Conservation (phyloP, 768 basidiomycete genomes). For the Crucibulum laeve region DNA sequence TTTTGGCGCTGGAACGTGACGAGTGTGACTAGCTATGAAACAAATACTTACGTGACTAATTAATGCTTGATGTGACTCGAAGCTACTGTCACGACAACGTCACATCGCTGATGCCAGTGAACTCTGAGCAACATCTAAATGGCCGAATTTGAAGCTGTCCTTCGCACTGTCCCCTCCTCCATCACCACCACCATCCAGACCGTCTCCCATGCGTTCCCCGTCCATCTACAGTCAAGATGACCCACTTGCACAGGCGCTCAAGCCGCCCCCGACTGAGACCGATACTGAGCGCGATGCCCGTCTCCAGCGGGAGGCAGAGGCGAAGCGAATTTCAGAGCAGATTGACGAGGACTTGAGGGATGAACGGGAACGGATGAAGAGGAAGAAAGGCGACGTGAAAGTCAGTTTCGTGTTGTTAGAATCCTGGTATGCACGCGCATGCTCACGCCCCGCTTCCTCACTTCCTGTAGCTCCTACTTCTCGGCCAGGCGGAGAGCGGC, state of each 20-base stretch:
- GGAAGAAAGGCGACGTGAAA: conserved; percentile 72
- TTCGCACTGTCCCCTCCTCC: conserved; percentile 19
- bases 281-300: conserved; percentile 58
- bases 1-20: too few species aligned
- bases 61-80: too few species aligned
- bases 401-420: conserved; percentile 20
- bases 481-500: conserved; percentile 77
- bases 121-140: conserved; percentile 5
- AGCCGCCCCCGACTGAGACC: conserved; percentile 63
- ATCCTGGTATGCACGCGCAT: conserved; percentile 21
- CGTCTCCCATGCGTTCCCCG: conserved; percentile 53
- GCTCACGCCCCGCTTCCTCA: conserved; percentile 23
- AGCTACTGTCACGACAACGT: too few species aligned
- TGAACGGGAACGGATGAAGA: conserved; percentile 63
- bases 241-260: conserved; percentile 63
- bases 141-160: conserved; percentile 9
- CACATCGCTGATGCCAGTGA: conserved; percentile 8
- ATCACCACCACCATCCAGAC: conserved; percentile 25
- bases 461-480: conserved; percentile 52
- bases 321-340: conserved; percentile 70
- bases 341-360: conserved; percentile 77
- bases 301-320: conserved; percentile 65
- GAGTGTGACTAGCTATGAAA: too few species aligned
- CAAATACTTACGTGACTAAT: too few species aligned
- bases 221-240: conserved; percentile 75